These are phyloP conservation scores for Hemisphaericaspora nanyangensis DNA, from an alignment of 805 yeast species.

Conservation along the genomic window DNA sequence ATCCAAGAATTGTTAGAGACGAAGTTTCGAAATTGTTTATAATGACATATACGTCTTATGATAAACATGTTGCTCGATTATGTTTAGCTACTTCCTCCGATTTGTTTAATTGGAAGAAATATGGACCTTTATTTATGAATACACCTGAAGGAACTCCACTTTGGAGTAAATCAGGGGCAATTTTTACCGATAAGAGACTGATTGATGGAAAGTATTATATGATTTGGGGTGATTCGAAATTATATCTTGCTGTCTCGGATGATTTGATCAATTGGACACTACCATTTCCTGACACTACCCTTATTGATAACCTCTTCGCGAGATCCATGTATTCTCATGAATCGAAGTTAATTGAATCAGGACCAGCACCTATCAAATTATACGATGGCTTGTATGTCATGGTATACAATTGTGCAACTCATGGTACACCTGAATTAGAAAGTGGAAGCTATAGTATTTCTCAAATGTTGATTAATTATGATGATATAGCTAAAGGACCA, in stretches of 20 bases:
- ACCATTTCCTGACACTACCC: constrained; percentile 9
- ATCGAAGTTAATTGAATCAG: constrained; percentile 36
- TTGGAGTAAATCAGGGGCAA: constrained; percentile 43
- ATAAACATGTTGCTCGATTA: constrained; percentile 28
- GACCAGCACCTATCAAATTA: constrained; percentile 39
- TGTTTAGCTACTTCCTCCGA: constrained; percentile 38
- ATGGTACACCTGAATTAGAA: constrained; percentile 29
- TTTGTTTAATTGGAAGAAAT: constrained; percentile 35
- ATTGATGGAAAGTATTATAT: constrained; percentile 35
- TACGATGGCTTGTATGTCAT: constrained; percentile 29
- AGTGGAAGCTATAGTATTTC: constrained; percentile 32
- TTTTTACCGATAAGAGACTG: constrained; percentile 26
- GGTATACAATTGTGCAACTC: constrained; percentile 37
- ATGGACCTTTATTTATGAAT: constrained; percentile 35
- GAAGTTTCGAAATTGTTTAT: constrained; percentile 31
- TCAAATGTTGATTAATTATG: constrained; percentile 41
- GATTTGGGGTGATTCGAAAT: constrained; percentile 42
- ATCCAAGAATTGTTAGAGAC: constrained; percentile 39
- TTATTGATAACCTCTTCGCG: constrained; percentile 20
- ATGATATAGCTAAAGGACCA: constrained; percentile 31
- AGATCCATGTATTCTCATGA: constrained; percentile 28
- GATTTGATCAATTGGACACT: constrained; percentile 34
- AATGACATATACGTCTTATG: constrained; percentile 41
- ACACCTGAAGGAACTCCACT: constrained; percentile 21
- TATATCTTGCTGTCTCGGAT: constrained; percentile 32